Percentiles rank a stretch among this genome's conserved stretches.
phyloP scores from a whole-genome alignment of 2,329 filamentous ascomycete species.

The Arthroderma uncinatum region DNA sequence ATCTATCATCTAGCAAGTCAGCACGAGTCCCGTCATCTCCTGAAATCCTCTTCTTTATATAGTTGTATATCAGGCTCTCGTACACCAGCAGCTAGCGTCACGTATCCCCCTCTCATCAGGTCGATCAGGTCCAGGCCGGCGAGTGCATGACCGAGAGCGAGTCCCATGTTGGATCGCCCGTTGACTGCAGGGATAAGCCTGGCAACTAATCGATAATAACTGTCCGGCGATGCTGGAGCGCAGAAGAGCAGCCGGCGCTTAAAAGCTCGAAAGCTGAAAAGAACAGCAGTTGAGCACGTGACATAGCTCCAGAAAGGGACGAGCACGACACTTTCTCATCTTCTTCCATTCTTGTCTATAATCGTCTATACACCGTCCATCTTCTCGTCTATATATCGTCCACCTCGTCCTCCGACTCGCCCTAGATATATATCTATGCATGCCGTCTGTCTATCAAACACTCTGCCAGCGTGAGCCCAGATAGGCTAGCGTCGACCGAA shows the following conservation, averaged over 20 bases:
- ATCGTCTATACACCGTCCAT: background rate
- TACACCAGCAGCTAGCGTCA: conserved; percentile 1
- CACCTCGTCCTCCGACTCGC: background rate
- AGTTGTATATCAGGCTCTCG: background rate
- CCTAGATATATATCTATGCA: background rate
- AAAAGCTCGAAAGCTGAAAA: background rate
- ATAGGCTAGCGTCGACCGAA: background rate
- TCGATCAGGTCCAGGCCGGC: conserved; percentile 5
- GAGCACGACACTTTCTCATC: background rate
- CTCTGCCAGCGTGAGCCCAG: background rate
- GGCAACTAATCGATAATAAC: background rate
- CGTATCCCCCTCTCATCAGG: background rate
- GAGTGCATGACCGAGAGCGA: background rate
- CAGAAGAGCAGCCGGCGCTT: background rate
- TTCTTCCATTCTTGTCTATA: background rate
- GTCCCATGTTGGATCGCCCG: background rate
- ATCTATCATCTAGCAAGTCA: conserved; percentile 24
- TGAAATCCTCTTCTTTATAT: background rate
- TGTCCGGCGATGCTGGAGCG: background rate
- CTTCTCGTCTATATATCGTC: background rate
- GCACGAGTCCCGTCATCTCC: background rate
- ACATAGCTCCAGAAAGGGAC: background rate
- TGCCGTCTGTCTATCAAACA: background rate
- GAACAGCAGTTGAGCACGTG: background rate
- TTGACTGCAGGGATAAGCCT: background rate